These are phyloP conservation scores for Myriosclerotinia scirpicola DNA, from an alignment of 2,329 filamentous ascomycete genomes.

Conservation along the genomic window DNA sequence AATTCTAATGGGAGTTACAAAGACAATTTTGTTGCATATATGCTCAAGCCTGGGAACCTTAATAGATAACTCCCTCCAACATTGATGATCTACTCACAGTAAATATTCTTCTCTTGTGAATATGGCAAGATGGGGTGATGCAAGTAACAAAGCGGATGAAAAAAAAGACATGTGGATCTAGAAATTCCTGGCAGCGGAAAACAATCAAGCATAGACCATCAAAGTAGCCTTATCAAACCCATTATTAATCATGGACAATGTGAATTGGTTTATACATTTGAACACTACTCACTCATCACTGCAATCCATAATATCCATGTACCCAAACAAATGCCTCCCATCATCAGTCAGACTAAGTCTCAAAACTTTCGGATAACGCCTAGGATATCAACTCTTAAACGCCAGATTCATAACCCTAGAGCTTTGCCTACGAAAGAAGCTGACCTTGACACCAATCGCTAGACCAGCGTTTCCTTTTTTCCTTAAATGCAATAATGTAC, in stretches of 20 bases:
- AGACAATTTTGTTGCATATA: no score
- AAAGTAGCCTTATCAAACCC: not conserved
- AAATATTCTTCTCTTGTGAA: not conserved
- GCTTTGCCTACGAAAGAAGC: conserved; percentile 1
- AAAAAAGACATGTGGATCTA: not conserved
- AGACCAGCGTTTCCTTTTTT: conserved; percentile 4
- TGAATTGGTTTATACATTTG: conserved; percentile 1
- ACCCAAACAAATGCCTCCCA: conserved; percentile 12
- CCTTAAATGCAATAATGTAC: conserved; percentile 18
- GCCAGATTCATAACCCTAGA: conserved; percentile 14
- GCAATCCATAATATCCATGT: not conserved
- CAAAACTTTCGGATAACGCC: conserved; percentile 13
- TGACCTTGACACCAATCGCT: conserved; percentile 19
- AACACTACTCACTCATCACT: conserved; percentile 3
- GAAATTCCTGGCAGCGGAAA: not conserved
- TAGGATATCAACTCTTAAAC: conserved; percentile 19
- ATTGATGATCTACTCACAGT: not conserved
- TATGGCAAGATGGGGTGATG: not conserved
- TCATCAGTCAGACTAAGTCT: not conserved
- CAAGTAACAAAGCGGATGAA: not conserved
- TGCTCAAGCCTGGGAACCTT: no score
- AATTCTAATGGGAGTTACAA: no score
- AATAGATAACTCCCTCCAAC: no score
- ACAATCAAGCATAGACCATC: not conserved
- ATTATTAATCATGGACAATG: not conserved